Percentiles rank a stretch among this genome's conserved stretches.
These are phyloP conservation scores for Nemophila menziesii DNA, from an alignment of 257 asterid genomes.

Conservation along the genomic window DNA sequence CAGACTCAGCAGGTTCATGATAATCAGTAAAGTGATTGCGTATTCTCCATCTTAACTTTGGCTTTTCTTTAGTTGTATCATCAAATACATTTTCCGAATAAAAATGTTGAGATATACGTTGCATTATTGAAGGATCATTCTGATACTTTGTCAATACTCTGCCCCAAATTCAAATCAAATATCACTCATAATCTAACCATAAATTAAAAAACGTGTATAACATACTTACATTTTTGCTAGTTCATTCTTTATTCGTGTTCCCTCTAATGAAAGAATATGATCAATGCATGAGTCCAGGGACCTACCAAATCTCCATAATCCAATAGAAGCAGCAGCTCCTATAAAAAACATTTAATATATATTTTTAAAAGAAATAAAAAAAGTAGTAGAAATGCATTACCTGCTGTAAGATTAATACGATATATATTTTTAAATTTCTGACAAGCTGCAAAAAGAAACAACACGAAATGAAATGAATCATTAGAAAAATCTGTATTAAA, in stretches of 20 bases:
- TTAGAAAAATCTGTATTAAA: no score
- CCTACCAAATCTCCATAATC: slow-evolving; percentile 21
- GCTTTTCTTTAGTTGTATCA: slow-evolving; percentile 50
- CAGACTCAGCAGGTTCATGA: slow-evolving; percentile 17
- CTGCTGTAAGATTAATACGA: slow-evolving; percentile 24
- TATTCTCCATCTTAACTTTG: slow-evolving; percentile 46
- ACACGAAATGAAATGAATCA: slow-evolving; percentile 5
- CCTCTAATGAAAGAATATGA: slow-evolving; percentile 53
- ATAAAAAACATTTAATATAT: no score
- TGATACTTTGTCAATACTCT: slow-evolving; percentile 48
- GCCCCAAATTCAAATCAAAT: slow-evolving; percentile 3
- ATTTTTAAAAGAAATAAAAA: not conserved
- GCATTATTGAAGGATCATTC: slow-evolving; percentile 28
- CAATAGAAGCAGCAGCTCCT: slow-evolving; percentile 40
- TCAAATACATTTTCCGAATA: slow-evolving; percentile 52
- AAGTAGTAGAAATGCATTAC: slow-evolving; percentile 25
- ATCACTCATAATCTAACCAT: not conserved
- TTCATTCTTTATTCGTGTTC: slow-evolving; percentile 63
- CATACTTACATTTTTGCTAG: slow-evolving; percentile 49
- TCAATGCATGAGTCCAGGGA: slow-evolving; percentile 30
- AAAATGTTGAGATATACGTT: slow-evolving; percentile 46
- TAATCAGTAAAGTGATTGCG: slow-evolving; percentile 34
- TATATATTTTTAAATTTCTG: slow-evolving; percentile 16
- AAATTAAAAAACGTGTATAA: slow-evolving; percentile 4
- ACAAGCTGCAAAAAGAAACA: slow-evolving; percentile 37